Evolutionary conservation across 1,284 basidiomycete genomes (phyloP), one percentile per base, ranked within the genome.

Genomic region (Agaricales sp.): DNA sequence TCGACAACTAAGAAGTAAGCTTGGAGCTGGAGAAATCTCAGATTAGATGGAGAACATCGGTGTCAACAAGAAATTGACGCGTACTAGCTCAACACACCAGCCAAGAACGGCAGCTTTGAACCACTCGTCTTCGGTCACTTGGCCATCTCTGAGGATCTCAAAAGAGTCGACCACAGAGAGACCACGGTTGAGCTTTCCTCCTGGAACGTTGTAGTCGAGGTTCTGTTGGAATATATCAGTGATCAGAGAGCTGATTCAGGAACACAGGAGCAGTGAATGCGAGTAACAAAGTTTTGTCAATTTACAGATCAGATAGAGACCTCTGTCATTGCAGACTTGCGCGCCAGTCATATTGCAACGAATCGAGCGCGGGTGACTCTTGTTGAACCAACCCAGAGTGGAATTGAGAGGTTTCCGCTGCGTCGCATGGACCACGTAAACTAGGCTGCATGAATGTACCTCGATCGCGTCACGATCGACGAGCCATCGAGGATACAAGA

Each of bases 1-100:
- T 92, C 89, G 26, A 86, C 78, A 46, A 92, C 89, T 51, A 92
- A 75, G 74, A 92, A 92, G 68, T 82, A 91, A 3, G 89, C 87
- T 80, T 92, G 90, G 2, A 92, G 75, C 84, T 89, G 61, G 39
- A 11, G 12, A 11, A 6, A 30, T 30, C 6, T 6, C 14, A 20
- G 39, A 11, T 41, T 50, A 16, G 35, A 47, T 35, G 23, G 43
- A 8, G 20, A 44, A 38, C 25, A 30, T 16, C 48, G 2, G 22
- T n/a, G 19, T 23, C 38, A 2, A 20, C 39, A 52, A 24, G n/a
- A n/a, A n/a, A n/a, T n/a, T n/a, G n/a, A n/a, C 16, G 75, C 83
- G 58, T 53, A 87, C 85, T 43, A 92, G 71, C 68, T 92, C 89
- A 56, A 92, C 78, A 62, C 83, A 82, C 89, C 89, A 92, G 6